A percentile compares a stretch with the other conserved stretches of the same genome.
phyloP scores from a whole-genome alignment of 2,329 filamentous ascomycete species.

The Diaporthe citriasiana region DNA sequence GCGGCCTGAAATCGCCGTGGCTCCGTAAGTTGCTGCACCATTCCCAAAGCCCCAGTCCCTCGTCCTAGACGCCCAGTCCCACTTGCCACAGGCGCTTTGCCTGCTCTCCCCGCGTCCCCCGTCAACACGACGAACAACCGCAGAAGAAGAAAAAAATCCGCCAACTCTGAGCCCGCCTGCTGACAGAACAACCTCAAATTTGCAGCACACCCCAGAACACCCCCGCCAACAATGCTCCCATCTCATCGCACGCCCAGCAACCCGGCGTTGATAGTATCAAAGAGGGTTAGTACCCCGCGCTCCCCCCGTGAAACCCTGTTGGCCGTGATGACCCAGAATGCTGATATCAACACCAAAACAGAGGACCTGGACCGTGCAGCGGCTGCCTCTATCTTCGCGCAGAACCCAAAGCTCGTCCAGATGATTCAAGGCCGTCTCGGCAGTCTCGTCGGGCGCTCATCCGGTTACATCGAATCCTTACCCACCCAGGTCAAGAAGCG shows the following conservation, averaged over 20 bases:
- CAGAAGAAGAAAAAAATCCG: constrained; percentile 40
- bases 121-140: constrained; percentile 28
- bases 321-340: not conserved
- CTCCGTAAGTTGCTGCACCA: constrained; percentile 65
- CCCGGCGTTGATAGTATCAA: constrained; percentile 95
- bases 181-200: constrained; percentile 49
- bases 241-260: constrained; percentile 97
- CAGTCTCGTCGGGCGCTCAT: constrained; percentile 92
- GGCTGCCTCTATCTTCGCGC: constrained; percentile 92
- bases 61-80: constrained; percentile 28
- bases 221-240: constrained; percentile 93
- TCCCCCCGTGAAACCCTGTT: constrained; percentile 17
- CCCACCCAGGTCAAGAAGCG: constrained; percentile 90
- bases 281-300: constrained; percentile 78
- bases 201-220: constrained; percentile 97
- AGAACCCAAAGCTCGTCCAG: constrained; percentile 93
- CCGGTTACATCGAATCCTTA: constrained; percentile 97
- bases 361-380: constrained; percentile 91
- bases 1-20: constrained; percentile 68
- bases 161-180: constrained; percentile 43
- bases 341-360: constrained; percentile 57
- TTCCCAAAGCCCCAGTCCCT: constrained; percentile 36
- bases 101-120: constrained; percentile 30
- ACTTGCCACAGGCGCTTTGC: constrained; percentile 30
- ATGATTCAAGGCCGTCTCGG: constrained; percentile 99